A percentile compares a stretch with the other conserved stretches of the same genome.
These are phyloP conservation scores for Vitis hybrid DNA, from an alignment of 177 flowering plant species.

Conservation along the genomic window DNA sequence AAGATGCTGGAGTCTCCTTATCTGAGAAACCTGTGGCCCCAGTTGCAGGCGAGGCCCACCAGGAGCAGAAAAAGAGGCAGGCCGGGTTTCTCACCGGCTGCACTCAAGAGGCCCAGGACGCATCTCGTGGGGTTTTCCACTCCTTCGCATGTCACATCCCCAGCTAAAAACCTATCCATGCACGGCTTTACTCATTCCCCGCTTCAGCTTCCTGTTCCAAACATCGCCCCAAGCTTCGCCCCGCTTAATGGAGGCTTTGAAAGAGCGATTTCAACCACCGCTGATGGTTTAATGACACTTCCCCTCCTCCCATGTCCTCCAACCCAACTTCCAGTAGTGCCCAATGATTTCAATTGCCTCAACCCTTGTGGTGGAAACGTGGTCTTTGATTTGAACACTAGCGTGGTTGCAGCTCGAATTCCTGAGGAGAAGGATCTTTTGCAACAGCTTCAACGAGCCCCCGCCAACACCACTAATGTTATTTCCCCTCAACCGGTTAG, in stretches of 20 bases:
- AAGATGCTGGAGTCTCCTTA: conserved; percentile 48
- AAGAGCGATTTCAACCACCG: background rate
- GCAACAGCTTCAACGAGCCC: conserved; percentile 35
- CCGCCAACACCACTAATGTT: conserved; percentile 16
- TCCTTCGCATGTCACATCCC: conserved; percentile 20
- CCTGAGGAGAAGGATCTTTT: conserved; percentile 50
- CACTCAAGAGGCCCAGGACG: conserved; percentile 40
- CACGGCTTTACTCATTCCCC: conserved; percentile 29
- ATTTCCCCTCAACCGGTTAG: conserved; percentile 77
- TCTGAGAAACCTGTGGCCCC: conserved; percentile 50
- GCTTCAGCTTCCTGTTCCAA: conserved; percentile 24
- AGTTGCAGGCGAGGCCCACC: conserved; percentile 57
- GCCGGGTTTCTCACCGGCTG: conserved; percentile 27
- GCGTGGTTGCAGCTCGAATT: conserved; percentile 19
- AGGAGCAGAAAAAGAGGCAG: conserved; percentile 65
- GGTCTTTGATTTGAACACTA: conserved; percentile 37
- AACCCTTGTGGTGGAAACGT: conserved; percentile 9
- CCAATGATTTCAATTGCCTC: background rate
- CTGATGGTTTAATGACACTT: conserved; percentile 37
- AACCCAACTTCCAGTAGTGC: background rate
- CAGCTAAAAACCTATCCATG: conserved; percentile 24
- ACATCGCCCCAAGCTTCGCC: conserved; percentile 2
- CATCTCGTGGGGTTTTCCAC: conserved; percentile 18
- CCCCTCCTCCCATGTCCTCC: conserved; percentile 35
- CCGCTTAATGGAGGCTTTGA: conserved; percentile 11